Conservation (phyloP, 495 filamentous ascomycete genomes). For the Aspergillus avenaceus region DNA sequence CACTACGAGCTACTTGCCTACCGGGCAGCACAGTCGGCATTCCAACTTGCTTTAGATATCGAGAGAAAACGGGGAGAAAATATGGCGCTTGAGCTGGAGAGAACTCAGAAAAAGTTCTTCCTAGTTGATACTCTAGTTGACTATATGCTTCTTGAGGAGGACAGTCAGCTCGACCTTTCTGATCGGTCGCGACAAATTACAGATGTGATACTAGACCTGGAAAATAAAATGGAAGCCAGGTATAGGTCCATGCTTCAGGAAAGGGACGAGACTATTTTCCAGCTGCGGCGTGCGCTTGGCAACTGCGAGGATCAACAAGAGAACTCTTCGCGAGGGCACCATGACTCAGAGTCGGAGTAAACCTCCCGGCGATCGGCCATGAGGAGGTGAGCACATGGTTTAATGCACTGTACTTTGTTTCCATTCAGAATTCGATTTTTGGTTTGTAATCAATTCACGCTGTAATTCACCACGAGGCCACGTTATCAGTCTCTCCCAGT, state of each 20-base stretch:
- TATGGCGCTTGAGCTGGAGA: conserved; percentile 3
- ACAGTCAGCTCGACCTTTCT: not conserved
- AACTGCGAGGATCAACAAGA: not conserved
- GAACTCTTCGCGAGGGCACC: not conserved
- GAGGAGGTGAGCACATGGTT: no score
- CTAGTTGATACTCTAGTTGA: conserved; percentile 6
- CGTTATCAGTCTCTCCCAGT: no score
- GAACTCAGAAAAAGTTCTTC: conserved; percentile 4
- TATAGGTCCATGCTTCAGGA: conserved; percentile 1
- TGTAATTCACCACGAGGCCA: no score
- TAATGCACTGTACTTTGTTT: no score
- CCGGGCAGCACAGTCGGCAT: not conserved
- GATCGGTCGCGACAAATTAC: conserved; percentile 6
- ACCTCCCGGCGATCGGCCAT: no score
- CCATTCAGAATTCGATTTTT: no score
- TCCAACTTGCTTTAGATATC: not conserved
- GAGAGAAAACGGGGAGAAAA: not conserved
- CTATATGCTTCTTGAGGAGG: conserved; percentile 6
- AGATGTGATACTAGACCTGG: conserved; percentile 5
- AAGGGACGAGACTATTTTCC: not conserved
- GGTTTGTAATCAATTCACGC: no score
- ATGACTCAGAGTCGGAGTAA: no score
- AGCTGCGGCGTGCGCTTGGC: not conserved
- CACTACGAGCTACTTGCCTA: not conserved
- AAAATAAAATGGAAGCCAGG: conserved; percentile 2